Evolutionary conservation across 305 asterid species (phyloP).

Genomic region (Rubia peregrina): DNA sequence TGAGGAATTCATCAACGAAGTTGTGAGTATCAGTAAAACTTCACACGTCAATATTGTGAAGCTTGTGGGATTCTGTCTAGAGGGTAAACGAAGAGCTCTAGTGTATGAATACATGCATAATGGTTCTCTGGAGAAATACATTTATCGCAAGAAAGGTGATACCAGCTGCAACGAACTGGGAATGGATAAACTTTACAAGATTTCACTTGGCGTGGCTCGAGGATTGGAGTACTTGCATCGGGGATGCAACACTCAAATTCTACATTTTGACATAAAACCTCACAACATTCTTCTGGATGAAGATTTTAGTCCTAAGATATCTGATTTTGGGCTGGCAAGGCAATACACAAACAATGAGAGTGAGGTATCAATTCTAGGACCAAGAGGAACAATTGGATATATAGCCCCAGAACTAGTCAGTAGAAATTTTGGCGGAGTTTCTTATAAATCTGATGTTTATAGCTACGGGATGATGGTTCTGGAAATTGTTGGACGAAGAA

Average conservation of each 20-base stretch:
- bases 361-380: constrained; percentile 26
- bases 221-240: constrained; percentile 22
- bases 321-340: constrained; percentile 33
- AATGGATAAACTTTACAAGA: constrained; percentile 12
- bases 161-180: not conserved
- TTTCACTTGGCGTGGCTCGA: constrained; percentile 11
- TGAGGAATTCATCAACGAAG: constrained; percentile 21
- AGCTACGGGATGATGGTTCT: constrained; percentile 47
- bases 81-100: constrained; percentile 18
- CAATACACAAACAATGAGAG: constrained; percentile 29
- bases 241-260: constrained; percentile 17
- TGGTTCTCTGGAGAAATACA: constrained; percentile 20
- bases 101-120: constrained; percentile 22
- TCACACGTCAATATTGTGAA: constrained; percentile 22
- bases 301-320: constrained; percentile 24
- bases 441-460: constrained; percentile 44
- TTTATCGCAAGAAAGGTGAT: not conserved
- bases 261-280: constrained; percentile 23
- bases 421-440: constrained; percentile 29
- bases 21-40: constrained; percentile 16
- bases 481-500: constrained; percentile 32
- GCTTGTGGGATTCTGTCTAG: constrained; percentile 21
- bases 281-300: constrained; percentile 21
- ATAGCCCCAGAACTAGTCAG: constrained; percentile 44
- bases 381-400: constrained; percentile 43